phyloP scores from a whole-genome alignment of 140 eudicot species.

The Oenanthe javanica region DNA sequence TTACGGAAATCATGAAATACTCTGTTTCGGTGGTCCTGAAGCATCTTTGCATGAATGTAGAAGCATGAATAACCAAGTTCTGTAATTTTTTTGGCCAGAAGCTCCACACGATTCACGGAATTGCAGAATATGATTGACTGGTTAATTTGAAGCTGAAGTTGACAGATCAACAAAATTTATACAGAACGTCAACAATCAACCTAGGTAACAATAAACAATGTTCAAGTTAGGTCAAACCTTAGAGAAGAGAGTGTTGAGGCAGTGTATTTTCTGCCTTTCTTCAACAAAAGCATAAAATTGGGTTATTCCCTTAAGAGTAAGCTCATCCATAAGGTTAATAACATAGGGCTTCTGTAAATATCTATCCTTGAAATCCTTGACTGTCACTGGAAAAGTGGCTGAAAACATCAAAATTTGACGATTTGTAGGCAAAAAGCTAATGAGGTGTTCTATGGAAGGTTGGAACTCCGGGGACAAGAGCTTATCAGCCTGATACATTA shows the following conservation, averaged over 20 bases:
- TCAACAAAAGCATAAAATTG: constrained; percentile 39
- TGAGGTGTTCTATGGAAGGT: constrained; percentile 36
- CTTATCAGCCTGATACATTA: constrained; percentile 31
- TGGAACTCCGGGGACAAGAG: constrained; percentile 42
- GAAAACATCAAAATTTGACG: constrained; percentile 45
- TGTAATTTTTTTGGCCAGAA: constrained; percentile 41
- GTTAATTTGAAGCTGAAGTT: constrained; percentile 35
- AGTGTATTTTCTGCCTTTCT: constrained; percentile 44
- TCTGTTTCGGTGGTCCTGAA: constrained; percentile 14
- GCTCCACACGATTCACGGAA: constrained; percentile 44
- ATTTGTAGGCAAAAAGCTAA: constrained; percentile 25
- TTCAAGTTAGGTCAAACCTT: constrained; percentile 21
- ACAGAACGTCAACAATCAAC: not conserved
- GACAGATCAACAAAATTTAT: not conserved
- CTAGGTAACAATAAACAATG: constrained; percentile 1
- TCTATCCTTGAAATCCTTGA: constrained; percentile 33
- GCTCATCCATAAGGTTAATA: constrained; percentile 36
- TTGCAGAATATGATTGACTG: constrained; percentile 44
- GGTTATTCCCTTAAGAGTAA: constrained; percentile 38
- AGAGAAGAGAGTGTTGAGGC: constrained; percentile 35
- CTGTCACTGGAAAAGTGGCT: constrained; percentile 37
- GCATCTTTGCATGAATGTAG: constrained; percentile 10
- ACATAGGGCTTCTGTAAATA: constrained; percentile 26
- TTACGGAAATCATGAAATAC: constrained; percentile 16
- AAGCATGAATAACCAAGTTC: constrained; percentile 28